Percentiles rank a stretch among this genome's conserved stretches.
phyloP scores from a whole-genome alignment of 805 yeast species.

The Starmerella floris region DNA sequence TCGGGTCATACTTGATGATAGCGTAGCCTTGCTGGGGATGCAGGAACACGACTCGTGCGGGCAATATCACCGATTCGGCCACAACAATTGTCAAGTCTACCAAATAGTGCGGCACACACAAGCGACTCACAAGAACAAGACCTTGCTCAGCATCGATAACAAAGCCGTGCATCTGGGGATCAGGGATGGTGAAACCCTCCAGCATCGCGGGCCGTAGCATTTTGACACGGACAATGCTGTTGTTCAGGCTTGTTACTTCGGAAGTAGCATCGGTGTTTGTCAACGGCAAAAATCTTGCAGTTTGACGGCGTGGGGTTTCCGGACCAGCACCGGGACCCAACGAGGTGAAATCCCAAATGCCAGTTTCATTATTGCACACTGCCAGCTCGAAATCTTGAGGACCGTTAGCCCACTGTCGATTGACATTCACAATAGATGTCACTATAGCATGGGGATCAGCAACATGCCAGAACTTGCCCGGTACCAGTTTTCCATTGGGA shows the following conservation, averaged over 20 bases:
- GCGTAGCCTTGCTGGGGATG: constrained; percentile 85
- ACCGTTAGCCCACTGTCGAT: constrained; percentile 58
- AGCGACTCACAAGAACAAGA: constrained; percentile 62
- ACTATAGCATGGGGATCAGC: constrained; percentile 66
- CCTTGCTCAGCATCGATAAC: constrained; percentile 73
- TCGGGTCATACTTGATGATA: constrained; percentile 68
- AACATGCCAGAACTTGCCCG: constrained; percentile 60
- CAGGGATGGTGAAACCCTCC: constrained; percentile 58
- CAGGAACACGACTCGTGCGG: constrained; percentile 66
- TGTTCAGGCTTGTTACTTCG: constrained; percentile 9
- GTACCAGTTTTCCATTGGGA: constrained; percentile 62
- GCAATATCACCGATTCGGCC: constrained; percentile 73
- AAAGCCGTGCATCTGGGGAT: constrained; percentile 58
- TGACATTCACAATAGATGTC: constrained; percentile 54
- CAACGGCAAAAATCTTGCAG: constrained; percentile 41
- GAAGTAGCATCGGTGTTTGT: constrained; percentile 40
- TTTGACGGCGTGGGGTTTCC: constrained; percentile 37
- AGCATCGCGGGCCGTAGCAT: constrained; percentile 53
- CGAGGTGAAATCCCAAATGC: constrained; percentile 43
- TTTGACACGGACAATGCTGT: constrained; percentile 50
- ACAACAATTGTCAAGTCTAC: constrained; percentile 63
- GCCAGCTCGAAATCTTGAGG: constrained; percentile 53
- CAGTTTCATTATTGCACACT: constrained; percentile 41
- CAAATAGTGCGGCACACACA: constrained; percentile 68
- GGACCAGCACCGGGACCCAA: constrained; percentile 48